Base-by-base conservation (phyloP, 148 eudicot genomes). In the Dianthus caryophyllus region DNA sequence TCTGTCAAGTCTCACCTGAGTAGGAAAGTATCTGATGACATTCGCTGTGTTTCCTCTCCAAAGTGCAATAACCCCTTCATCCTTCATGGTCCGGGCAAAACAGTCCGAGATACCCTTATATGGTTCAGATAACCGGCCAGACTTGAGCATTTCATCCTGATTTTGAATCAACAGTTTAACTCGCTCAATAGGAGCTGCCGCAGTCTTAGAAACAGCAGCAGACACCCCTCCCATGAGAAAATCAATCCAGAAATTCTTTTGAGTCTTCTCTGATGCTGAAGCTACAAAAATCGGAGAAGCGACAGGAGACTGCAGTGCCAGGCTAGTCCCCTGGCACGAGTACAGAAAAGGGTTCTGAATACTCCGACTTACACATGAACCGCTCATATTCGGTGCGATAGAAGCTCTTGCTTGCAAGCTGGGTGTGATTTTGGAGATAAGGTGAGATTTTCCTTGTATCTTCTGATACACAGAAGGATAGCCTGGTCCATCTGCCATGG, bases 11-110 rank as follows among this genome's bases (percentile, higher is more conserved):
- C 7, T 54, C 65, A 82, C 92, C 87, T 87, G 92, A 51, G 92
- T 84, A 15, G 92, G 92, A 77, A 87, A 87, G 70, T 87, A 87
- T 82, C 92, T 77, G 60, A 87, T 82, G 30, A 87, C 92, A 71
- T 87, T 87, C 17, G 83, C 86, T 29, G 84, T 84, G 66, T 87
- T 87, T 61, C 92, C 83, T 77, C 91, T 78, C 91, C 91, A 87
- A 39, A 87, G 82, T 62, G 91, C 60, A 67, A 84, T 15, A 38
- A 87, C 50, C 26, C 91, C 91, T 74, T 87, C 91, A 48, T 87
- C 88, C 78, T 84, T 87, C 1, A 82, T 73, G 13, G 91, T 84
- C 73, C 88, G 70, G 49, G 80, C 79, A 71, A 87, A 87, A 68
- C 88, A 87, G 68, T 87, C 82, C 21, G 63, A 17, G 50, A 87